Evolutionary conservation across 2,329 filamentous ascomycete genomes (phyloP), one percentile per base, ranked within the genome.

Genomic region (Phialocephala subalpina): DNA sequence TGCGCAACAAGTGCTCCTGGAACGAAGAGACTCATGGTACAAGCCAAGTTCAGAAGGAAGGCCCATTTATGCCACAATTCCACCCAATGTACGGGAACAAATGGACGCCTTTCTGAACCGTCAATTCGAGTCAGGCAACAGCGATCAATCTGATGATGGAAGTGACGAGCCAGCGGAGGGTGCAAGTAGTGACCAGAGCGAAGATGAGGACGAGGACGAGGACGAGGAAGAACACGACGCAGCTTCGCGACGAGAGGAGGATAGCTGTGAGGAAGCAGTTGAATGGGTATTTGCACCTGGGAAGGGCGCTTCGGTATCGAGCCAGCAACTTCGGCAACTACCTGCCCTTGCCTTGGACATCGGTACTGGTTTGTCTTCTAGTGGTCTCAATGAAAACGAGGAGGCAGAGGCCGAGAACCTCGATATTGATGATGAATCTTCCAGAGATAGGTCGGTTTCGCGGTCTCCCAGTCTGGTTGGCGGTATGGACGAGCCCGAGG

Each of bases 1-100:
- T 29, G 79, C 84, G 18, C 88, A 90, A 70, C 72, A 75, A 52
- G 70, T 77, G 9, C 76, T 90, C 5, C 75, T 90, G 1, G 79
- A 82, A 6, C 73, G 78, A 12, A 67, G 76, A 6, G 78, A 82
- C 18, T 84, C 78, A 7, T 81, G 79, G 80, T 76, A 73, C 47
- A 55, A 67, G 36, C 67, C 64, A 55, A 29, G 42, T 20, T 18
- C 12, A 3, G 36, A 20, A 4, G 47, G 45, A 9, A 58, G 45
- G 20, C 3, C 36, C 12, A 20, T 42, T 42, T 68, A 69, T 58
- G 71, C 69, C 20, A 67, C 77, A 59, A 70, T 80, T n/a, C 80
- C 80, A 18, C 63, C 73, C 11, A 67, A 75, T 14, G 74, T 81
- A 25, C 52, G 67, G 16, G 33, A 71, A 29, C 62, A 70, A 22